Evolutionary conservation across 2,329 filamentous ascomycete genomes (phyloP).

Genomic region (Talaromyces sp.): DNA sequence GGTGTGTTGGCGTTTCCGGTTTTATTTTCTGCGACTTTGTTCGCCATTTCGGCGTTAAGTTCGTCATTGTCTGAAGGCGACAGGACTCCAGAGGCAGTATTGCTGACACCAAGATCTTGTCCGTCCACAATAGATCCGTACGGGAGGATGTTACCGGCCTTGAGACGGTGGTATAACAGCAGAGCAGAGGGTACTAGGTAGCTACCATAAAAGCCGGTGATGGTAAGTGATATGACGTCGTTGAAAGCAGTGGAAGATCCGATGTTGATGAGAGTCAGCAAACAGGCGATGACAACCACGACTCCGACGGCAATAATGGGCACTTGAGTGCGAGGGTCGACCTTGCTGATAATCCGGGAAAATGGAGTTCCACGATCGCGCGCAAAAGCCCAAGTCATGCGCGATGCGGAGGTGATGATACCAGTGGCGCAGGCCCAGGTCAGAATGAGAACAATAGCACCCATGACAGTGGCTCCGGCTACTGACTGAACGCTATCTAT

Average conservation of each 20-base stretch:
- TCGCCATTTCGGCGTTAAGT: not conserved
- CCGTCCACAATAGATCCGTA: slow-evolving; percentile 33
- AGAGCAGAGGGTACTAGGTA: slow-evolving; percentile 34
- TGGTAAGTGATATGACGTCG: slow-evolving; percentile 44
- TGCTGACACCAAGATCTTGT: slow-evolving; percentile 14
- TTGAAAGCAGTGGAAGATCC: slow-evolving; percentile 47
- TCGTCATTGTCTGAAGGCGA: not conserved
- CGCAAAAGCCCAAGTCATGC: slow-evolving; percentile 56
- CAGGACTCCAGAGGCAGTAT: not conserved
- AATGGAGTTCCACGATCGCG: slow-evolving; percentile 42
- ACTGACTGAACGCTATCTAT: slow-evolving; percentile 23
- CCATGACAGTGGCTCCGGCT: slow-evolving; percentile 27
- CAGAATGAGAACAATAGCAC: slow-evolving; percentile 24
- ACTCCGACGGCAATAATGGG: slow-evolving; percentile 42
- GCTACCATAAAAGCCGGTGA: slow-evolving; percentile 38
- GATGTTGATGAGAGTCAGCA: slow-evolving; percentile 53
- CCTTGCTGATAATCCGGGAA: slow-evolving; percentile 28
- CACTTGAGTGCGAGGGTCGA: slow-evolving; percentile 11
- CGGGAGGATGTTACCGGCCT: slow-evolving; percentile 36
- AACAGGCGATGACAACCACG: slow-evolving; percentile 42
- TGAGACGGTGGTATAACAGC: slow-evolving; percentile 35
- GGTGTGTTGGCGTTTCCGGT: not conserved
- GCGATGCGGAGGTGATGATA: slow-evolving; percentile 27
- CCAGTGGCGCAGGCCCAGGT: slow-evolving; percentile 27
- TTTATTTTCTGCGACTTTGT: not conserved